Evolutionary conservation across 176 grass and related monocot species (phyloP), one percentile per base, ranked within the genome.

Genomic region (Typha latifolia): DNA sequence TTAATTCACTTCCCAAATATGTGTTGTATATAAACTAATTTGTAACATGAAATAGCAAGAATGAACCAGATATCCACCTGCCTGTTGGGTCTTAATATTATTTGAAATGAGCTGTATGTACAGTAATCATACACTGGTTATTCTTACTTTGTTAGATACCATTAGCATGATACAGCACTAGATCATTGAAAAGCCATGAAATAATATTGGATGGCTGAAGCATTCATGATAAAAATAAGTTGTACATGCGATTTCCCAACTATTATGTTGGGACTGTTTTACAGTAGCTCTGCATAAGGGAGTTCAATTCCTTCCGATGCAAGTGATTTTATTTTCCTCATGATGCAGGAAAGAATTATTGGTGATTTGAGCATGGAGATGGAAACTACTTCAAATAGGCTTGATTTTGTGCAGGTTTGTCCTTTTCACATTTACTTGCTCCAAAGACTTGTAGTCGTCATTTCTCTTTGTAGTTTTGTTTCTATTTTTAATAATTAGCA

Each of bases 381-480:
- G 89, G 88, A 92, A 74, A 92, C 89, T 27, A 97, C 89, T 62
- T 83, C 89, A 16, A 92, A 91, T 59, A 84, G 85, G 63, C 85
- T 92, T 49, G 85, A 92, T 34, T 97, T 97, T 84, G 89, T 97
- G 52, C 85, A 92, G 94, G 89, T 84, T 49, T 66, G 26, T 13
- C 48, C 74, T 73, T 0, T 20, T 62, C 43, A 2, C 7, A 10
- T 59, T 59, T 59, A 59, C n/a, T 59, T 22, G 10, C 11, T 59
- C 53, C 53, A 59, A 59, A 22, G 53, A 59, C 37, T 43, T 43
- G 37, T 10, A 43, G 27, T 29, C 3, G 27, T 2, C 27, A 29
- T 29, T 29, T 29, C 27, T 29, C 27, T 29, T 29, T 29, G 27
- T 29, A 29, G 27, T 29, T 43, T 43, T 43, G 37, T 43, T 10